phyloP scores from a whole-genome alignment of 2,329 filamentous ascomycete species.

The Cadophora sp. region DNA sequence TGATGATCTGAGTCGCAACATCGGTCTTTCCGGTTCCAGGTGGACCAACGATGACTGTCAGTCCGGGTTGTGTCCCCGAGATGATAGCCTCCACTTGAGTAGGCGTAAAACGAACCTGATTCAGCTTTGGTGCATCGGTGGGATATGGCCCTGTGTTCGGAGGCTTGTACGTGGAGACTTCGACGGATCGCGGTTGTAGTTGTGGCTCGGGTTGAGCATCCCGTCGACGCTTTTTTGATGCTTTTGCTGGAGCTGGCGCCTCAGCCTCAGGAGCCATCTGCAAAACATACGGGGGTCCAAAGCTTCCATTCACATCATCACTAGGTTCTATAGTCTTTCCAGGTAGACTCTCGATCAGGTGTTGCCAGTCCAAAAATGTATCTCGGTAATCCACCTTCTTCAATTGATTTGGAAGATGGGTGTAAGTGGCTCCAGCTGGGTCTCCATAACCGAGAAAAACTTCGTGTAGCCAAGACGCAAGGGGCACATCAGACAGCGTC shows the following conservation, averaged over 20 bases:
- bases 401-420: constrained; percentile 78
- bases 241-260: constrained; percentile 59
- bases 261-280: constrained; percentile 65
- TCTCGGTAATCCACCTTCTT: constrained; percentile 88
- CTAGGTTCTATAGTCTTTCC: constrained; percentile 84
- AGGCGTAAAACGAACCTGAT: constrained; percentile 86
- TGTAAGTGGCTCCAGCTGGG: constrained; percentile 85
- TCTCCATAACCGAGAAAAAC: constrained; percentile 98
- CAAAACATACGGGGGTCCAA: constrained; percentile 87
- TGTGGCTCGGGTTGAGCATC: constrained; percentile 73
- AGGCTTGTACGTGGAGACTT: constrained; percentile 89
- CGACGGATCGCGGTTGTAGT: constrained; percentile 69
- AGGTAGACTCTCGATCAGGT: constrained; percentile 88
- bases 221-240: constrained; percentile 86
- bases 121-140: constrained; percentile 80
- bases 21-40: constrained; percentile 99
- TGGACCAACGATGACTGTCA: constrained; percentile 93
- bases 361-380: constrained; percentile 95
- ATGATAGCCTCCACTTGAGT: constrained; percentile 91
- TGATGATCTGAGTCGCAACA: constrained; percentile 97
- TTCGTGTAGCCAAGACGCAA: constrained; percentile 93
- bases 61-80: constrained; percentile 90
- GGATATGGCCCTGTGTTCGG: constrained; percentile 90
- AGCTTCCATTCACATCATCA: constrained; percentile 73
- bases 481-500: constrained; percentile 81